Evolutionary conservation across 139 green algal species (phyloP).

Genomic region (Picochlorum sp.): DNA sequence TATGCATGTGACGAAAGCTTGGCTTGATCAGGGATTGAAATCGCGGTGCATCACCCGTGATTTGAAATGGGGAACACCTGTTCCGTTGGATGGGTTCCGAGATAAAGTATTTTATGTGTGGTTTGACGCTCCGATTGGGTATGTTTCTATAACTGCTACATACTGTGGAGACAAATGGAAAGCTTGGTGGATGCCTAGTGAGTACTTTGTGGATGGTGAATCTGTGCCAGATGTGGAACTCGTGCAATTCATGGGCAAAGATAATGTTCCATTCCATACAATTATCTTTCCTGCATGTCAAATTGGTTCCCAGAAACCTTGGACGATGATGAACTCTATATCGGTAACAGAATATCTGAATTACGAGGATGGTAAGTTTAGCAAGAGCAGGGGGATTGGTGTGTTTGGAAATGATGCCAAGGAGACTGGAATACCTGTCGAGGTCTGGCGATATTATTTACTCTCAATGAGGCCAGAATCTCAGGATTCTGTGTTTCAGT

Average conservation of each 20-base stretch:
- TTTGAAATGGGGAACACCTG: conserved; percentile 91
- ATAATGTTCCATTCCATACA: conserved; percentile 98
- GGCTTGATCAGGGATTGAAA: conserved; percentile 94
- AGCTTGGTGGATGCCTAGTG: conserved; percentile 61
- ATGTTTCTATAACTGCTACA: conserved; percentile 94
- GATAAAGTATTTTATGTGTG: conserved; percentile 98
- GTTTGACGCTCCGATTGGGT: conserved; percentile 97
- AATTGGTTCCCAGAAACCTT: conserved; percentile 62
- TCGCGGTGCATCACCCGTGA: conserved; percentile 93
- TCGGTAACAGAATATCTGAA: conserved; percentile 97
- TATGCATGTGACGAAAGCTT: conserved; percentile 79
- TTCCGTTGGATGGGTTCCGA: conserved; percentile 75
- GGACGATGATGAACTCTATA: conserved; percentile 95
- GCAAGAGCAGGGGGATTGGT: conserved; percentile 82
- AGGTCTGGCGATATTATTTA: conserved; percentile 96
- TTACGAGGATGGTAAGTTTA: conserved; percentile 96
- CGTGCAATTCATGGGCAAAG: conserved; percentile 99
- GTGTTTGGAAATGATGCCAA: conserved; percentile 94
- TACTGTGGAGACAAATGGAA: conserved; percentile 76
- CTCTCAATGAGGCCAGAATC: conserved; percentile 75
- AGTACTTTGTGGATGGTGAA: background rate
- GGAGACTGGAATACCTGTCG: conserved; percentile 67
- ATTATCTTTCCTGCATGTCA: conserved; percentile 94
- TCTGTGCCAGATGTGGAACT: conserved; percentile 82
- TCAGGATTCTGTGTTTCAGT: conserved; percentile 77